Evolutionary conservation across 2,329 filamentous ascomycete genomes (phyloP).

Genomic region (Penicillium oxalicum): DNA sequence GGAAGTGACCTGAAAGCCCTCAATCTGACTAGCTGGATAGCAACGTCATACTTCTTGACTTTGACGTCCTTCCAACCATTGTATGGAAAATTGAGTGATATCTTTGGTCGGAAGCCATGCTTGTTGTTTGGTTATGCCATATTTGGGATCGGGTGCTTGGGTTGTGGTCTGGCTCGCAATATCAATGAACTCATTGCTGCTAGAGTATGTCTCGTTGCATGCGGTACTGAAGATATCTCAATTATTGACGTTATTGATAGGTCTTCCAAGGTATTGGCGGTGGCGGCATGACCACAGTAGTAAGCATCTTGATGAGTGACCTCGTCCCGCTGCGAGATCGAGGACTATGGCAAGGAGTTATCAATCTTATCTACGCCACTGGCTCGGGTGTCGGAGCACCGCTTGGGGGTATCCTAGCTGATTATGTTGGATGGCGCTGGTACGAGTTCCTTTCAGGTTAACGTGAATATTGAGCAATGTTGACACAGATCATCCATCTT

Average conservation of each 20-base stretch:
- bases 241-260: conserved; percentile 16
- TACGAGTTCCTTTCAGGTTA: conserved; percentile 29
- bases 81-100: conserved; percentile 53
- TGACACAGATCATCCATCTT: conserved; percentile 8
- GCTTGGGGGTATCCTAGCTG: conserved; percentile 63
- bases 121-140: conserved; percentile 47
- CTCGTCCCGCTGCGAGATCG: conserved; percentile 63
- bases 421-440: conserved; percentile 71
- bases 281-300: conserved; percentile 65
- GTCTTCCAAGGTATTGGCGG: conserved; percentile 61
- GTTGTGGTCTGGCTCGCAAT: conserved; percentile 55
- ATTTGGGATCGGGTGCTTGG: conserved; percentile 44
- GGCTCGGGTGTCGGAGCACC: conserved; percentile 66
- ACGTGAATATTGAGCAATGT: background rate
- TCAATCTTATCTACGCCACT: conserved; percentile 65
- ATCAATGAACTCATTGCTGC: conserved; percentile 62
- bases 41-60: conserved; percentile 64
- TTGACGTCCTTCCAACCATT: conserved; percentile 68
- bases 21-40: conserved; percentile 71
- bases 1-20: conserved; percentile 69
- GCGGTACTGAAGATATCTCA: conserved; percentile 3
- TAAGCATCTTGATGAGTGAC: conserved; percentile 65
- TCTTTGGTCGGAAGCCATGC: conserved; percentile 51
- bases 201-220: conserved; percentile 36
- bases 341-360: conserved; percentile 66